phyloP scores from a whole-genome alignment of 2,329 filamentous ascomycete genomes.

The Colletotrichum shisoi region DNA sequence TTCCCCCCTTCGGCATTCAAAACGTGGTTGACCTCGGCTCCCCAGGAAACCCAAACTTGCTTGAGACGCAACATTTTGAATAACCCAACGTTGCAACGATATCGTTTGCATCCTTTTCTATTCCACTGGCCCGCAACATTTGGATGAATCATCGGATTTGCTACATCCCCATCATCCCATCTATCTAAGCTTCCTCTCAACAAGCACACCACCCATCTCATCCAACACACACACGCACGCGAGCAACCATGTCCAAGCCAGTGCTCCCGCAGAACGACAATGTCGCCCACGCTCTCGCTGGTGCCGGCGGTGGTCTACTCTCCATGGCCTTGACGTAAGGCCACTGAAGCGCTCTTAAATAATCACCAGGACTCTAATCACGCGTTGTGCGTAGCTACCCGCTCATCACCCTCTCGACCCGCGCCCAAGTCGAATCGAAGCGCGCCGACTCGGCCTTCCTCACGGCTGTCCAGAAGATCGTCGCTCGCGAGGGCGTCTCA shows the following conservation, averaged over 20 bases:
- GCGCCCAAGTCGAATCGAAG: constrained; percentile 96
- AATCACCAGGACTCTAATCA: constrained; percentile 25
- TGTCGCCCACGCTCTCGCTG: constrained; percentile 92
- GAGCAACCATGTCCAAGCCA: constrained; percentile 59
- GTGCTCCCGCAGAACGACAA: constrained; percentile 90
- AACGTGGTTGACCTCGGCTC: constrained; percentile 39
- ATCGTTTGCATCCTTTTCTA: not conserved
- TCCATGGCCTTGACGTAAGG: constrained; percentile 92
- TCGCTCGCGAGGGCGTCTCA: constrained; percentile 86
- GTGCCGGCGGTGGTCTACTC: constrained; percentile 89
- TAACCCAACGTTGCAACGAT: constrained; percentile 14
- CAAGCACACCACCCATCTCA: constrained; percentile 4
- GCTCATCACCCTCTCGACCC: constrained; percentile 94
- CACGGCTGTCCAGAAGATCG: constrained; percentile 82
- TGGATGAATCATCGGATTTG: constrained; percentile 28
- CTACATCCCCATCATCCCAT: constrained; percentile 22
- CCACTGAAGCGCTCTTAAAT: not conserved
- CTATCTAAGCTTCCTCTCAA: constrained; percentile 23
- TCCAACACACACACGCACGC: not conserved
- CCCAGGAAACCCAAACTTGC: constrained; percentile 25
- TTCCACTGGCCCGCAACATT: constrained; percentile 6
- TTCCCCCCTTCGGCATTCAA: constrained; percentile 37
- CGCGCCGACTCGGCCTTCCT: constrained; percentile 86
- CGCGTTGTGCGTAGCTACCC: constrained; percentile 71
- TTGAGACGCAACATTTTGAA: constrained; percentile 30